Evolutionary conservation across 768 basidiomycete genomes (phyloP).

Genomic region (Russula abietina): DNA sequence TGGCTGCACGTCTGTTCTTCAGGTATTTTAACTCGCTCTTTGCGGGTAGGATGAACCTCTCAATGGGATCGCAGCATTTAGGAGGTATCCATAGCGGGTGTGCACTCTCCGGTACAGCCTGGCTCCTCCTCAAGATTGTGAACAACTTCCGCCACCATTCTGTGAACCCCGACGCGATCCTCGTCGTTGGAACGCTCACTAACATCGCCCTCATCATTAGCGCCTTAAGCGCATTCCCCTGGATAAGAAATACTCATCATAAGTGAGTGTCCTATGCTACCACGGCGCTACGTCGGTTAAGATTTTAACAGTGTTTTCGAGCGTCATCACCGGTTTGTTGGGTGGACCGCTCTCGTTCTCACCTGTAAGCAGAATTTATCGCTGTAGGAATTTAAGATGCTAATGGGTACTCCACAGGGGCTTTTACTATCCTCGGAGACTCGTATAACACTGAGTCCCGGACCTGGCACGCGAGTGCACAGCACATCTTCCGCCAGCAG

Average conservation of each 20-base stretch:
- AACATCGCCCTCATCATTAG: conserved; percentile 35
- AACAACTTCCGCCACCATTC: conserved; percentile 35
- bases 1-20: conserved; percentile 66
- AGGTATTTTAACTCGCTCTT: conserved; percentile 35
- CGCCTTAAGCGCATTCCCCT: conserved; percentile 38
- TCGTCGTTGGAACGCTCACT: conserved; percentile 37
- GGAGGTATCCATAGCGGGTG: conserved; percentile 44
- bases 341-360: conserved; percentile 35
- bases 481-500: conserved; percentile 35
- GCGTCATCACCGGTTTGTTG: conserved; percentile 40
- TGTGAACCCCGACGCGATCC: conserved; percentile 34
- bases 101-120: conserved; percentile 35
- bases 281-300: conserved; percentile 17
- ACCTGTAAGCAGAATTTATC: conserved; percentile 18
- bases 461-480: conserved; percentile 33
- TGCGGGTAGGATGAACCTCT: neutral
- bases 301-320: conserved; percentile 35
- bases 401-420: conserved; percentile 31
- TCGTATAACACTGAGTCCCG: conserved; percentile 34
- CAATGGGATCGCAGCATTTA: conserved; percentile 32
- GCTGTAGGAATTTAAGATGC: neutral
- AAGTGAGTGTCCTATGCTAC: conserved; percentile 31
- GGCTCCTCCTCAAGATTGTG: conserved; percentile 36
- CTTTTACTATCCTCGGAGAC: conserved; percentile 40
- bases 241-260: conserved; percentile 41